Percentiles rank a stretch among this genome's conserved stretches.
These are phyloP conservation scores for Medicago lupulina DNA, from an alignment of 306 rosid genomes.

Conservation along the genomic window DNA sequence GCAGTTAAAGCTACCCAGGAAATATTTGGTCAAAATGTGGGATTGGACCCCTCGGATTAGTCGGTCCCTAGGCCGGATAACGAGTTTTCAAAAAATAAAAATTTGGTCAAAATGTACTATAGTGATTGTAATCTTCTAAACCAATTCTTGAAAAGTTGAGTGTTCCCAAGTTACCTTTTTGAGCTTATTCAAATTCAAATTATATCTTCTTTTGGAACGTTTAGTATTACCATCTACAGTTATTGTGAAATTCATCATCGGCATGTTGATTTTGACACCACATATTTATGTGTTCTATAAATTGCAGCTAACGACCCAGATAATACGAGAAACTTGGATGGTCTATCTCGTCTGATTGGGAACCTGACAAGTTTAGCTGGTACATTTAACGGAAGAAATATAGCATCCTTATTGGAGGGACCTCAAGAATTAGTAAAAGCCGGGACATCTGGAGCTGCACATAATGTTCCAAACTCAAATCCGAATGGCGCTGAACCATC, in stretches of 20 bases:
- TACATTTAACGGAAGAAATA: conserved; percentile 60
- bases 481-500: conserved; percentile 50
- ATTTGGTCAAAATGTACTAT: not conserved
- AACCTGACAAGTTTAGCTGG: conserved; percentile 67
- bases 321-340: conserved; percentile 61
- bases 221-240: conserved; percentile 25
- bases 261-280: conserved; percentile 45
- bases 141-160: conserved; percentile 13
- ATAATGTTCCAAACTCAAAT: conserved; percentile 54
- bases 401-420: conserved; percentile 66
- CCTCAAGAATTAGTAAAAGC: conserved; percentile 61
- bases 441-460: conserved; percentile 59
- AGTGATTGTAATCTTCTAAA: conserved; percentile 27
- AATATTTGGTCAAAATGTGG: too few species aligned
- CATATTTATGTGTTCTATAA: conserved; percentile 44
- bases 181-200: conserved; percentile 15
- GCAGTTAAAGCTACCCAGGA: too few species aligned
- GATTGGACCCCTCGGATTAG: too few species aligned
- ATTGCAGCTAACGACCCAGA: conserved; percentile 71
- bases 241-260: conserved; percentile 41
- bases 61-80: too few species aligned
- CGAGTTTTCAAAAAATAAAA: too few species aligned
- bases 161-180: conserved; percentile 9
- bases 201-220: conserved; percentile 16
- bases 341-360: conserved; percentile 69